Conservation (phyloP, 2,329 filamentous ascomycete genomes). For the Monosporascus sp. region DNA sequence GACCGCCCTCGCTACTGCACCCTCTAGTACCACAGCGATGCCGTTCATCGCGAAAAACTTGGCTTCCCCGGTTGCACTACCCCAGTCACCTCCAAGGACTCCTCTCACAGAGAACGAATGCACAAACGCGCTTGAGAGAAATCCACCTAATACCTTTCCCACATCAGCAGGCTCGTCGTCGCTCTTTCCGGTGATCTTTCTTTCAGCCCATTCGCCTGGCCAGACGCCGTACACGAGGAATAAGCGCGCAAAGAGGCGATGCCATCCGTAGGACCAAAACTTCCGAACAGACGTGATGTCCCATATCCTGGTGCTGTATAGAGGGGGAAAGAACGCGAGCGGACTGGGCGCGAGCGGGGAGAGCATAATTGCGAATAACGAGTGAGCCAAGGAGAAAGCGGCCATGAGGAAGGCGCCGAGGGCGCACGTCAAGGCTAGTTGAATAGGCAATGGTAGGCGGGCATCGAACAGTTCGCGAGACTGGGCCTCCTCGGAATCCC, state of each 20-base stretch:
- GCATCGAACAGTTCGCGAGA: conserved; percentile 27
- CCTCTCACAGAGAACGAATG: conserved; percentile 35
- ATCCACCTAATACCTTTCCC: conserved; percentile 37
- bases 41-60: conserved; percentile 28
- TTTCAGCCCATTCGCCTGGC: conserved; percentile 38
- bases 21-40: conserved; percentile 26
- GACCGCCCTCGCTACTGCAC: conserved; percentile 15
- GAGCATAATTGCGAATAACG: conserved; percentile 33
- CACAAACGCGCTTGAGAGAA: conserved; percentile 34
- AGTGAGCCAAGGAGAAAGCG: conserved; percentile 36
- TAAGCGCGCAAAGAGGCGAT: conserved; percentile 36
- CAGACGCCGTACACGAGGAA: conserved; percentile 40
- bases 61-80: conserved; percentile 25
- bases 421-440: conserved; percentile 32
- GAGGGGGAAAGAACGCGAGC: conserved; percentile 37
- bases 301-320: conserved; percentile 37
- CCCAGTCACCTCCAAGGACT: conserved; percentile 31
- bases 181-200: conserved; percentile 31
- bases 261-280: conserved; percentile 41
- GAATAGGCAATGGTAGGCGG: conserved; percentile 24
- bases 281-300: conserved; percentile 31
- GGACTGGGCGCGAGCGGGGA: conserved; percentile 33
- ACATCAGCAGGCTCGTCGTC: conserved; percentile 31
- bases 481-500: conserved; percentile 6
- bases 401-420: conserved; percentile 38